Evolutionary conservation across 495 filamentous ascomycete species (phyloP), one percentile per base, ranked within the genome.

Genomic region (Neurospora hispaniola): DNA sequence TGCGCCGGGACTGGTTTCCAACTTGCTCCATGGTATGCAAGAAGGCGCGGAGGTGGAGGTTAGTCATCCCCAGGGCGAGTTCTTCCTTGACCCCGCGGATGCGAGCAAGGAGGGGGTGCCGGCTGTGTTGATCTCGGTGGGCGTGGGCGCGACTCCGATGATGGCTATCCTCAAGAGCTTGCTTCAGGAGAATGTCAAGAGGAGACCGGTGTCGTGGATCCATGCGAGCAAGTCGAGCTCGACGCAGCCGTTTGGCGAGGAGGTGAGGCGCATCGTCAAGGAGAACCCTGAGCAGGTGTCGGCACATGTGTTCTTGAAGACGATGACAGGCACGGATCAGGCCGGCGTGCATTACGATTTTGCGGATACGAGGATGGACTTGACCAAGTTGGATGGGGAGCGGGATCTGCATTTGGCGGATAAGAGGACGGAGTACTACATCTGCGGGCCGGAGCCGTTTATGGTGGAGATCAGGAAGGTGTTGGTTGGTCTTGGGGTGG

Each of bases 51-150:
- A 81, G 40, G 77, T 93, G 31, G 84, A 90, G 77, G 80, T 93
- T 18, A 90, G 89, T 9, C 90, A 92, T 74, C 91, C 92, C 3
- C 86, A 81, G 73, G 91, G 92, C 48, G 90, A 92, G 78, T 93
- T 93, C 82, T 88, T 83, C 79, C 80, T 91, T 41, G 78, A 85
- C 72, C 76, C 80, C 7, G 42, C 72, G 2, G 78, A 81, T 73
- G 73, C 78, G 66, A 69, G 79, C 75, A 79, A 86, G 82, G 72
- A 79, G 12, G 79, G 80, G 38, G 82, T 75, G n/a, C 88, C 88
- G 1, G 79, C 91, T 3, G 90, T 92, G 4, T 83, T 93, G 48
- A 85, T 94, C 72, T 89, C 90, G 4, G 91, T 88, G 9, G 91
- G 91, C 10, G 90, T 91, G 14, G 91, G 91, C 62, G 81, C 91